Percentiles rank a stretch among this genome's conserved stretches.
These are phyloP conservation scores for Iberis amara DNA, from an alignment of 441 rosid genomes.

Conservation along the genomic window DNA sequence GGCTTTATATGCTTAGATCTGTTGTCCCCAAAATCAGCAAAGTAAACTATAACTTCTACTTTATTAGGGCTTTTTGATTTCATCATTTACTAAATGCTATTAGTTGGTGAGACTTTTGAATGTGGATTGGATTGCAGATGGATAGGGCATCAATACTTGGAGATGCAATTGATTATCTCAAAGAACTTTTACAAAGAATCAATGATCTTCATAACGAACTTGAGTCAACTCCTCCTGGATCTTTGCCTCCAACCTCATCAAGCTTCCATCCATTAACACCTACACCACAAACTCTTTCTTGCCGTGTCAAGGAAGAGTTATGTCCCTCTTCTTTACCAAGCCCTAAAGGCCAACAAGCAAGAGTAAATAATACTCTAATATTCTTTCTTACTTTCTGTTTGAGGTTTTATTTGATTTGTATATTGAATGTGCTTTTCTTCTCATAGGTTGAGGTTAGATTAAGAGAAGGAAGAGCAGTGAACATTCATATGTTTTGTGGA, in stretches of 20 bases:
- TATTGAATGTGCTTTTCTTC: neutral
- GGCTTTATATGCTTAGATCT: slow-evolving; percentile 64
- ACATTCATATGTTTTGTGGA: slow-evolving; percentile 37
- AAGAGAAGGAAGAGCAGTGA: slow-evolving; percentile 69
- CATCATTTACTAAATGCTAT: too few species aligned
- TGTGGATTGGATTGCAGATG: slow-evolving; percentile 40
- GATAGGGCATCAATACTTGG: slow-evolving; percentile 71
- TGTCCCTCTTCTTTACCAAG: slow-evolving; percentile 46
- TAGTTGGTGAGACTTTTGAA: neutral
- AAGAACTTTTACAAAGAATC: slow-evolving; percentile 62
- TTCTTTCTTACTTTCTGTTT: neutral
- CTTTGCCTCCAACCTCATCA: slow-evolving; percentile 42
- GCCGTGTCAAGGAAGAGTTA: slow-evolving; percentile 51
- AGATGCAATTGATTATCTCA: slow-evolving; percentile 62
- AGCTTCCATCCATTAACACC: slow-evolving; percentile 60
- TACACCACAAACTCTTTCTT: slow-evolving; percentile 49
- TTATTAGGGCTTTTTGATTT: slow-evolving; percentile 4
- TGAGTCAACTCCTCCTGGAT: slow-evolving; percentile 50
- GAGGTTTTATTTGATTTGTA: neutral
- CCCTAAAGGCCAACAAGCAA: slow-evolving; percentile 51
- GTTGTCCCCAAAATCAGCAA: neutral
- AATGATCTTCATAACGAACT: slow-evolving; percentile 58
- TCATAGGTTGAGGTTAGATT: slow-evolving; percentile 59
- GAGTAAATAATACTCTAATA: slow-evolving; percentile 20
- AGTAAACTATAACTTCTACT: slow-evolving; percentile 12